phyloP scores from a whole-genome alignment of 129 eudicot species.

The Mikania micrantha region DNA sequence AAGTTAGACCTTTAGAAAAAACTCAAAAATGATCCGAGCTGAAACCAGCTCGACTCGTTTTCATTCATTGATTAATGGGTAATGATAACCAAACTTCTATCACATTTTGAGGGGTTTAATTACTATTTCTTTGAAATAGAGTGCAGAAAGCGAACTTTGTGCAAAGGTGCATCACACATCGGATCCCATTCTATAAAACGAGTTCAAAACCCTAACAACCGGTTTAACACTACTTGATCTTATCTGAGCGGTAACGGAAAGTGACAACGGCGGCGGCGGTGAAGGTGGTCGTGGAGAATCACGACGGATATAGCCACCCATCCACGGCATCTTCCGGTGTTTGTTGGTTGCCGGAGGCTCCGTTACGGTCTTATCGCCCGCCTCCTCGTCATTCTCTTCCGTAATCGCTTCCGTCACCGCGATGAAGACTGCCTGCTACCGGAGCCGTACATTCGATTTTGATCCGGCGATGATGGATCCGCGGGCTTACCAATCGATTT shows the following conservation, averaged over 20 bases:
- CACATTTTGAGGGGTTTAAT: not conserved
- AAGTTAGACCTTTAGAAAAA: too few relatives aligned
- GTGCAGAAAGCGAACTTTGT: too few relatives aligned
- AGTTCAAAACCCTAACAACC: not conserved
- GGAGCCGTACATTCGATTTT: constrained; percentile 27
- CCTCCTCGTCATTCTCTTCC: not conserved
- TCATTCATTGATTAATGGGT: too few relatives aligned
- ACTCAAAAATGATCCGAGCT: too few relatives aligned
- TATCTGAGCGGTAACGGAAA: constrained; percentile 44
- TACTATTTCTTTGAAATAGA: not conserved
- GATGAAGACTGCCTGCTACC: constrained; percentile 73
- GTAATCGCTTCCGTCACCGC: constrained; percentile 25
- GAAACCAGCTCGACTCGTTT: too few relatives aligned
- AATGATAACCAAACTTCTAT: too few relatives aligned
- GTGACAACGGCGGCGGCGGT: constrained; percentile 19
- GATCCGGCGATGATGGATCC: constrained; percentile 51
- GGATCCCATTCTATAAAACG: constrained; percentile 1
- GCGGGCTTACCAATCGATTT: constrained; percentile 47
- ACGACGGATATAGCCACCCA: constrained; percentile 25
- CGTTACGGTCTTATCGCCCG: not conserved
- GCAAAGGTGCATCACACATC: too few relatives aligned
- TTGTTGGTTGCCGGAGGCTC: constrained; percentile 49
- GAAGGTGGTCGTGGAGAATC: not conserved
- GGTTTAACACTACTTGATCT: constrained; percentile 65
- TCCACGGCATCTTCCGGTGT: constrained; percentile 1